Conservation (phyloP, 805 yeast genomes). For the Candida stauntonica region DNA sequence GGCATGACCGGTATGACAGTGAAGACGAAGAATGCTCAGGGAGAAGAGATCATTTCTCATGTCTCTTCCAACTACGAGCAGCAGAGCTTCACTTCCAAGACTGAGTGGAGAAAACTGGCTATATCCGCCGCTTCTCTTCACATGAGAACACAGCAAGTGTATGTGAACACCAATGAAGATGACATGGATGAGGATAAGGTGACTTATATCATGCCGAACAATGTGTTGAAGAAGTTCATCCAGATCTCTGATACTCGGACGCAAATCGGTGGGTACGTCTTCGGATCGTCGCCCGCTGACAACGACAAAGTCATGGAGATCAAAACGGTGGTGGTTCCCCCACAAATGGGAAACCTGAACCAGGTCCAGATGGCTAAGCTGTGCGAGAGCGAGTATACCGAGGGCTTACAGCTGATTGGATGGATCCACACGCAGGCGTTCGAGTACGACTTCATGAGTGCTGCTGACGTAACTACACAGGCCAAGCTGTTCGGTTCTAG, state of each 20-base stretch:
- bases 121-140: constrained; percentile 71
- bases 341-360: constrained; percentile 77
- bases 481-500: constrained; percentile 33
- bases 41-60: constrained; percentile 92
- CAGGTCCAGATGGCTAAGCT: constrained; percentile 35
- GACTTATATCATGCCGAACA: constrained; percentile 81
- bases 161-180: constrained; percentile 52
- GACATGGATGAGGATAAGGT: constrained; percentile 52
- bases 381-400: constrained; percentile 44
- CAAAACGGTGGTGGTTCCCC: constrained; percentile 68
- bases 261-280: constrained; percentile 78
- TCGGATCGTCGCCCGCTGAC: constrained; percentile 74
- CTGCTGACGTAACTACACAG: constrained; percentile 67
- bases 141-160: constrained; percentile 69
- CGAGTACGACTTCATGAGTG: constrained; percentile 57
- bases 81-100: constrained; percentile 71
- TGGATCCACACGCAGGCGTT: constrained; percentile 90
- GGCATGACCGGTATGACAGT: constrained; percentile 57
- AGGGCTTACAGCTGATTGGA: constrained; percentile 76
- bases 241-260: constrained; percentile 76
- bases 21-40: constrained; percentile 85
- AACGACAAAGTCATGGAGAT: constrained; percentile 75
- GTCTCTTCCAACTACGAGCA: constrained; percentile 89
- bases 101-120: constrained; percentile 90
- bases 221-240: constrained; percentile 69